A percentile compares a stretch with the other conserved stretches of the same genome.
phyloP scores from a whole-genome alignment of 1,139 yeast species.

The Geotrichum armillariae region DNA sequence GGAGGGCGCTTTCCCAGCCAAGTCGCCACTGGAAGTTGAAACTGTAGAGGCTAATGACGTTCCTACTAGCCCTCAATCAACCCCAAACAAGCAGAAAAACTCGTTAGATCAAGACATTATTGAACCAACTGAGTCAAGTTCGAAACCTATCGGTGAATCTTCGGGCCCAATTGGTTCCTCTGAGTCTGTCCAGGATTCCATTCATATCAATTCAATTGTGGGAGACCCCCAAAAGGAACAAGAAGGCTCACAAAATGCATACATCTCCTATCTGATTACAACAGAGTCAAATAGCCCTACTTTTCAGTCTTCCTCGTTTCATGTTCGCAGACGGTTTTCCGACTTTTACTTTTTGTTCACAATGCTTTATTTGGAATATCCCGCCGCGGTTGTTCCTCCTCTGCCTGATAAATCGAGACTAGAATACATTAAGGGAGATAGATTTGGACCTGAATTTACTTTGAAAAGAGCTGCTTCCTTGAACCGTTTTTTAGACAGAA shows the following conservation, averaged over 20 bases:
- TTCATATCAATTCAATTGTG: conserved; percentile 44
- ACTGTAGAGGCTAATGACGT: neutral
- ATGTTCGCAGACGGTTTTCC: conserved; percentile 74
- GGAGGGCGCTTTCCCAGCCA: conserved; percentile 10
- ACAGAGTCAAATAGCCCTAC: conserved; percentile 54
- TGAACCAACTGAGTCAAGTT: no score
- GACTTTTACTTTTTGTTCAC: conserved; percentile 80
- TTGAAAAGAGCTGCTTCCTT: conserved; percentile 78
- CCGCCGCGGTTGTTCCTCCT: conserved; percentile 88
- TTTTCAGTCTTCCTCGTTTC: conserved; percentile 47
- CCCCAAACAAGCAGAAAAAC: neutral
- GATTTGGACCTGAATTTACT: conserved; percentile 79
- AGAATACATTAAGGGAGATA: conserved; percentile 90
- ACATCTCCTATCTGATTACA: conserved; percentile 74
- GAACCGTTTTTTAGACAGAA: conserved; percentile 69
- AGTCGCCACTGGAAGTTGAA: conserved; percentile 13
- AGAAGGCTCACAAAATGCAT: conserved; percentile 72
- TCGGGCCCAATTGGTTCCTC: no score
- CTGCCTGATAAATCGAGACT: conserved; percentile 89
- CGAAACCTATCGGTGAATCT: no score
- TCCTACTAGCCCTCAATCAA: neutral
- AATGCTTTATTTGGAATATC: conserved; percentile 72
- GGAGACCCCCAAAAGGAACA: conserved; percentile 77
- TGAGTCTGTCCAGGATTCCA: neutral
- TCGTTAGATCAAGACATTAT: neutral